Base-by-base conservation (phyloP, 169 alveolate genomes). In the Condylostoma magnum region DNA sequence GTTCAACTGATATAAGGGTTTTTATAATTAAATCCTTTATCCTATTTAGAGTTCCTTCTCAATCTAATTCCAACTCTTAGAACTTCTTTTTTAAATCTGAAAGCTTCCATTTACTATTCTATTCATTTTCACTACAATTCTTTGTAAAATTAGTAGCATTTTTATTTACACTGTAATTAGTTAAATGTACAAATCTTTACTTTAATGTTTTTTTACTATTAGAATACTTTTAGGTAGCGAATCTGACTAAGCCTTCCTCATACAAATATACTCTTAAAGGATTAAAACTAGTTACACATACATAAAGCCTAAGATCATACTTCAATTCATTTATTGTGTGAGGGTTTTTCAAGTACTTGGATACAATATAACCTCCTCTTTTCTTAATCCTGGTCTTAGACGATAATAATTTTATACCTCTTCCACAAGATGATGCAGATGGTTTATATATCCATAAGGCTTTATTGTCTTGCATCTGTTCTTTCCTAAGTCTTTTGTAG, bases 71-170 rank as follows among this genome's bases (percentile, higher is more conserved):
- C 71, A 70, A 41, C 53, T 82, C 76, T 41, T 60, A 56, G 54
- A 83, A 58, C 67, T 83, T 50, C 52, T 80, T 70, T 71, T 84
- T 79, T 47, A 84, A 79, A n/a, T 89, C 95, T 0, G 57, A 37
- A n/a, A 89, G 55, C 47, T 93, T 83, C 95, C 95, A 89, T 75
- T 92, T 92, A 47, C 82, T 57, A 25, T 92, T 86, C 37, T 77
- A 72, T 44, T 81, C 91, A 69, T 89, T 94, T 15, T 57, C 57
- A n/a, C 36, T 75, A 25, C 77, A 69, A 44, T 80, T 83, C 57
- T 69, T 83, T 5, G 78, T 76, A 65, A 71, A 83, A 41, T 84
- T 85, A 3, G 81, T 73, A 18, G 83, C 55, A 37, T 63, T 34
- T 66, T 89, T 89, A 54, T 89, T 89, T 2, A 89, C 84, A 15